Evolutionary conservation across 352 stramenopile species (phyloP).

Genomic region (Phytophthora ramorum): DNA sequence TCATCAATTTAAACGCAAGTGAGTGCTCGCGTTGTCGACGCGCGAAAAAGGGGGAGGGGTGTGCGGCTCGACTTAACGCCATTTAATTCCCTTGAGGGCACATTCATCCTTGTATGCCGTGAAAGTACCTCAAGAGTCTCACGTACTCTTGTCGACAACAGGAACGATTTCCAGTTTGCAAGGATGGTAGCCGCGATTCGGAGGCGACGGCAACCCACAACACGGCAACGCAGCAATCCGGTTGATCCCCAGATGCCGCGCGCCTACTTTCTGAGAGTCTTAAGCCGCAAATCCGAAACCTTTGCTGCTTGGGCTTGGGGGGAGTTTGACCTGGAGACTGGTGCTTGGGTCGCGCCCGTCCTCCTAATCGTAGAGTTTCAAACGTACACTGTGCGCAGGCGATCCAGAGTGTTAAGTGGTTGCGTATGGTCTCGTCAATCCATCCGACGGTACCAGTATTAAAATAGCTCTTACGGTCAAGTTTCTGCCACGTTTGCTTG

Average conservation of each 20-base stretch:
- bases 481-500: slow-evolving; percentile 1
- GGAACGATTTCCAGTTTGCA: too few species aligned
- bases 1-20: slow-evolving; percentile 22
- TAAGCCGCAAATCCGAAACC: not conserved
- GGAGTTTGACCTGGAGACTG: not conserved
- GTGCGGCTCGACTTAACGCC: too few species aligned
- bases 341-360: slow-evolving; percentile 10
- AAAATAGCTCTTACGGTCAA: not conserved
- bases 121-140: too few species aligned
- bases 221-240: too few species aligned
- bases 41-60: too few species aligned
- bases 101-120: too few species aligned
- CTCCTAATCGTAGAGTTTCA: slow-evolving; percentile 5
- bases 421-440: slow-evolving; percentile 9
- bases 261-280: too few species aligned
- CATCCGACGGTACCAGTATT: not conserved
- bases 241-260: too few species aligned
- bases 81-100: too few species aligned
- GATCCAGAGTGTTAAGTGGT: slow-evolving; percentile 5
- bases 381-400: slow-evolving; percentile 2
- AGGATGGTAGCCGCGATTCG: too few species aligned
- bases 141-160: too few species aligned
- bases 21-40: slow-evolving; percentile 8
- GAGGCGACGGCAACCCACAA: too few species aligned
- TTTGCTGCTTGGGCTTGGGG: slow-evolving; percentile 10